phyloP scores from a whole-genome alignment of 2,329 filamentous ascomycete species.

The Colletotrichum abscissum region DNA sequence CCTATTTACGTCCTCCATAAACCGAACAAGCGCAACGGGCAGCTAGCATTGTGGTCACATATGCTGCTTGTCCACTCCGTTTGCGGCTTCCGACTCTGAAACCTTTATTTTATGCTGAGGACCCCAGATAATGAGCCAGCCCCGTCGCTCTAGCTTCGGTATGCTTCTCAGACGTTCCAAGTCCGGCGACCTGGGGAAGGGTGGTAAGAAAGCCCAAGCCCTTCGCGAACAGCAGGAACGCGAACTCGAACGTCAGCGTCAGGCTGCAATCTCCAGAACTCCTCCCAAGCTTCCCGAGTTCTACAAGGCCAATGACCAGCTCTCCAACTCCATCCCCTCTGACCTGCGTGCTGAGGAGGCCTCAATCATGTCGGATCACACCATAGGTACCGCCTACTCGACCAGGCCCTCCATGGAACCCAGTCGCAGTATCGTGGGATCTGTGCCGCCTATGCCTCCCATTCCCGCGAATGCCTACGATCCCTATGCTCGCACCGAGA shows the following conservation, averaged over 20 bases:
- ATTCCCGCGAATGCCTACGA: constrained; percentile 72
- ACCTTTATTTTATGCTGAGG: constrained; percentile 31
- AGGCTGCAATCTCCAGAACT: constrained; percentile 57
- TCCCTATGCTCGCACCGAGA: constrained; percentile 86
- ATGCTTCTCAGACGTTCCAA: constrained; percentile 76
- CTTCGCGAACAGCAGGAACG: constrained; percentile 52
- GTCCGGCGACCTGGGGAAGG: constrained; percentile 72
- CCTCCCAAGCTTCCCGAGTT: constrained; percentile 65
- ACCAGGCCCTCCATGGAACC: constrained; percentile 66
- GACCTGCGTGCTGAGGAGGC: constrained; percentile 74
- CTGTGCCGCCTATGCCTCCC: constrained; percentile 63
- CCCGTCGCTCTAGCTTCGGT: constrained; percentile 60
- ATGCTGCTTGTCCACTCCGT: constrained; percentile 5
- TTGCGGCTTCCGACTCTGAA: constrained; percentile 32
- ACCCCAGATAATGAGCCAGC: constrained; percentile 47
- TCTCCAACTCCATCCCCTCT: constrained; percentile 56
- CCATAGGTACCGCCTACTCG: constrained; percentile 46
- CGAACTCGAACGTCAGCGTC: constrained; percentile 63
- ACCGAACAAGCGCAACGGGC: constrained; percentile 27
- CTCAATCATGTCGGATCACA: constrained; percentile 65
- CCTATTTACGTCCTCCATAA: background rate
- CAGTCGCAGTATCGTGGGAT: constrained; percentile 52
- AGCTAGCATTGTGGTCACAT: constrained; percentile 19
- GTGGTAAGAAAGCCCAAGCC: constrained; percentile 69
- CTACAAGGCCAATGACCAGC: constrained; percentile 58